phyloP scores from a whole-genome alignment of 805 yeast species.

The Pichia scutulata region DNA sequence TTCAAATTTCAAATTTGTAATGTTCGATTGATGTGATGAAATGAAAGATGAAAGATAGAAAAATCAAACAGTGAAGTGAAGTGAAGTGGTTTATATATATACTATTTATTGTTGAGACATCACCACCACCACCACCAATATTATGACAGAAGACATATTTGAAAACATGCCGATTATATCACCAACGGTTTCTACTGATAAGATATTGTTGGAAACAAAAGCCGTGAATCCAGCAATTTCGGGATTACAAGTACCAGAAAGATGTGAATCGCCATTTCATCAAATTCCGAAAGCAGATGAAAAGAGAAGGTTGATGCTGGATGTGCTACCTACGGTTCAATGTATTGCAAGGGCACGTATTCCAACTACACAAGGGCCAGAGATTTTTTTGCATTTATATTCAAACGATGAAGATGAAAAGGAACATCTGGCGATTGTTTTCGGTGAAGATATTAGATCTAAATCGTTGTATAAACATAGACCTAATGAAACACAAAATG shows the following conservation, averaged over 20 bases:
- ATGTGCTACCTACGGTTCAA: slow-evolving; percentile 61
- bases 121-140: neutral
- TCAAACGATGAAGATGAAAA: slow-evolving; percentile 79
- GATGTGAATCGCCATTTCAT: slow-evolving; percentile 3
- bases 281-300: slow-evolving; percentile 11
- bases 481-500: slow-evolving; percentile 74
- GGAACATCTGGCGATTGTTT: slow-evolving; percentile 95
- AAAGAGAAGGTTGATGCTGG: slow-evolving; percentile 39
- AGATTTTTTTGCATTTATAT: slow-evolving; percentile 85
- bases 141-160: slow-evolving; percentile 8
- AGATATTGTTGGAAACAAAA: neutral
- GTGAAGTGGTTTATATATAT: too few species aligned
- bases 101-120: too few species aligned
- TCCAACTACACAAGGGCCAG: slow-evolving; percentile 93
- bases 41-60: too few species aligned
- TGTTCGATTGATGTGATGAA: too few species aligned
- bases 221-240: neutral
- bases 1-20: too few species aligned
- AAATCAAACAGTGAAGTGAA: too few species aligned
- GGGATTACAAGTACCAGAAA: neutral
- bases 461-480: slow-evolving; percentile 56
- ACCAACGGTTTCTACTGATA: slow-evolving; percentile 23
- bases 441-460: slow-evolving; percentile 87
- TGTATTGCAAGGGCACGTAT: slow-evolving; percentile 94
- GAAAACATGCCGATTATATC: slow-evolving; percentile 29